These are phyloP conservation scores for Globisporangium carolinianum DNA, from an alignment of 352 stramenopile genomes.

Conservation along the genomic window DNA sequence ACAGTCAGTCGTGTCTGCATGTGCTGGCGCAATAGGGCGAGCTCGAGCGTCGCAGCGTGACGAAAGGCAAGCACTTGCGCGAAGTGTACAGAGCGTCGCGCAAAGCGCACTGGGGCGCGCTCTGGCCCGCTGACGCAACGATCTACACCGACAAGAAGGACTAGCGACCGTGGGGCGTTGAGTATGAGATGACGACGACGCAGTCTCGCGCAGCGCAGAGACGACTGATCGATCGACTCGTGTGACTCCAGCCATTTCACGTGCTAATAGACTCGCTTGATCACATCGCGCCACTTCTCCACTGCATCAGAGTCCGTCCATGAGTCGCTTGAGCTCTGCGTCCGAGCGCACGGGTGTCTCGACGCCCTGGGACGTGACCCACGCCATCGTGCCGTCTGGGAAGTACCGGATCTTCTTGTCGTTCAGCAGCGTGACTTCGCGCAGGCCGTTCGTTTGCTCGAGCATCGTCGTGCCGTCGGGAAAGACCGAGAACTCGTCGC, in stretches of 20 bases:
- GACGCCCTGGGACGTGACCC: slow-evolving; percentile 30
- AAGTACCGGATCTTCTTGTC: slow-evolving; percentile 69
- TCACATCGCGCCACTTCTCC: too few relatives aligned
- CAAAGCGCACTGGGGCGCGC: slow-evolving; percentile 76
- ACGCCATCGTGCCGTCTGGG: slow-evolving; percentile 61
- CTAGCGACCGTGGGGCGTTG: background rate
- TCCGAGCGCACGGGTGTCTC: slow-evolving; percentile 60
- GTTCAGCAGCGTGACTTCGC: slow-evolving; percentile 76
- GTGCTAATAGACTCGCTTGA: too few relatives aligned
- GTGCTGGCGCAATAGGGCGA: slow-evolving; percentile 29
- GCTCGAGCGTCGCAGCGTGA: slow-evolving; percentile 73
- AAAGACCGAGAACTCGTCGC: slow-evolving; percentile 77
- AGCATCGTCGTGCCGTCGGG: slow-evolving; percentile 81
- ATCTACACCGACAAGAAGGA: slow-evolving; percentile 50
- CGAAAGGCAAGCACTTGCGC: slow-evolving; percentile 61
- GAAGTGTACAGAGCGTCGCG: slow-evolving; percentile 78
- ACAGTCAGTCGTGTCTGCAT: too few relatives aligned
- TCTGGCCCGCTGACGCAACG: slow-evolving; percentile 62
- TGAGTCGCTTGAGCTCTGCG: slow-evolving; percentile 48
- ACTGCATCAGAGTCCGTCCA: slow-evolving; percentile 21
- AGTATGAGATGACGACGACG: background rate
- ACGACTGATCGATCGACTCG: background rate
- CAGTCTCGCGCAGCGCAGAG: background rate
- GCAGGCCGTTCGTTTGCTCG: slow-evolving; percentile 56
- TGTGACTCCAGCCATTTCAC: background rate